Evolutionary conservation across 2,329 filamentous ascomycete genomes (phyloP), one percentile per base, ranked within the genome.

Genomic region (Talaromyces sp.): DNA sequence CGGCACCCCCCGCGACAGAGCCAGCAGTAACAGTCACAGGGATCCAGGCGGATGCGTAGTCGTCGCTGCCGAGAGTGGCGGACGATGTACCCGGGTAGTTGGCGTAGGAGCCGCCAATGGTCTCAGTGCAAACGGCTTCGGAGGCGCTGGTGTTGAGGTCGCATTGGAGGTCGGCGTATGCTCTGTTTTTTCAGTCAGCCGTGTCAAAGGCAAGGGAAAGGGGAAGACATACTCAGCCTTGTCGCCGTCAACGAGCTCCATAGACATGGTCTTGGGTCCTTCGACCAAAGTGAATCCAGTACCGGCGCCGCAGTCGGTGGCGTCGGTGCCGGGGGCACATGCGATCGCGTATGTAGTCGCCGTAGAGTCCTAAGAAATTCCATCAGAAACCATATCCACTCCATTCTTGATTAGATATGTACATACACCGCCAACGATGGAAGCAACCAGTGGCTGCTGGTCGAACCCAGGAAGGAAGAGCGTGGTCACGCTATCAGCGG

Each of bases 381-480:
- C 23, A 37, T 63, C 46, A 63, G 55, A 25, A 48, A 8, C 23
- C 6, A n/a, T n/a, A n/a, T 37, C 16, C 11, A 11, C 16, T 23
- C n/a, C n/a, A n/a, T 18, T 8, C 1, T 18, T 14, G 7, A 4
- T n/a, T 11, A 16, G 16, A 44, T 9, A 3, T 11, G n/a, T 12
- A 54, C 63, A 37, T 63, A 65, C 64, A 5, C 37, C 12, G 14
- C 58, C 64, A 16, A 54, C 37, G 5, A 66, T 23, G 12, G 52
- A 58, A 12, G 63, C 65, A 33, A 63, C 60, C n/a, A 66, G 57
- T 12, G 46, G 35, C 40, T 65, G 63, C 35, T 48, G 39, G 50
- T 63, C 64, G 50, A 64, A 64, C 18, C 60, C 60, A 11, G 60
- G 60, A 28, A 66, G 39, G 28, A 63, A 65, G 31, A 66, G 42